Conservation (phyloP, 139 green algal genomes). For the Chlorella vulgaris region DNA sequence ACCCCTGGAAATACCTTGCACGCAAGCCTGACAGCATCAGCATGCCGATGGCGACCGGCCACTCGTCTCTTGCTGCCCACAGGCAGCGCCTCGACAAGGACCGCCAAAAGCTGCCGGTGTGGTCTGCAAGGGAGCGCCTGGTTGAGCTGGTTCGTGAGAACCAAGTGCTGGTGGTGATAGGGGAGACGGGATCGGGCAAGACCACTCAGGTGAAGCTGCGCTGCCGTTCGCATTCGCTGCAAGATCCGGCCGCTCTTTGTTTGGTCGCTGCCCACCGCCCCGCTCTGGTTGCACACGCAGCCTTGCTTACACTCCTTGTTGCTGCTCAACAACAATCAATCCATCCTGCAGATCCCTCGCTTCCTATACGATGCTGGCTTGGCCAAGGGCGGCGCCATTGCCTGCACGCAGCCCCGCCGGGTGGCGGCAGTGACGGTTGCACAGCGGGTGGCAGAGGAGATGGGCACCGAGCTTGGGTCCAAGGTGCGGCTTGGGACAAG, state of each 20-base stretch:
- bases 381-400: slow-evolving; percentile 60
- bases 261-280: no score
- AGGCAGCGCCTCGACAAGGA: slow-evolving; percentile 47
- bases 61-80: background rate
- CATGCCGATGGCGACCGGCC: background rate
- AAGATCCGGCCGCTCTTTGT: background rate
- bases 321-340: background rate
- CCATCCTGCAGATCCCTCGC: slow-evolving; percentile 70
- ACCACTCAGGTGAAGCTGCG: slow-evolving; percentile 66
- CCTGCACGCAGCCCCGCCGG: slow-evolving; percentile 95
- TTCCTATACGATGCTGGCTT: slow-evolving; percentile 72
- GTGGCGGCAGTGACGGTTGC: slow-evolving; percentile 97
- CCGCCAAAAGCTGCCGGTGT: slow-evolving; percentile 69
- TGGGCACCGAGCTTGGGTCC: slow-evolving; percentile 30
- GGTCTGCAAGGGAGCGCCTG: slow-evolving; percentile 58
- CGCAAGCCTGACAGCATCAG: no score
- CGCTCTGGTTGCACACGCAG: no score
- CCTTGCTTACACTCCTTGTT: background rate
- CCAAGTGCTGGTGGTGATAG: slow-evolving; percentile 73
- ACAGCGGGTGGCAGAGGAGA: slow-evolving; percentile 86
- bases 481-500: slow-evolving; percentile 57
- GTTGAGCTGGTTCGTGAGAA: slow-evolving; percentile 59
- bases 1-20: no score
- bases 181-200: slow-evolving; percentile 89
- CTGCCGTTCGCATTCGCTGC: no score